Evolutionary conservation across 192 early-diverging fungal genomes (phyloP), one percentile per base, ranked within the genome.

Genomic region (Linnemannia elongata): DNA sequence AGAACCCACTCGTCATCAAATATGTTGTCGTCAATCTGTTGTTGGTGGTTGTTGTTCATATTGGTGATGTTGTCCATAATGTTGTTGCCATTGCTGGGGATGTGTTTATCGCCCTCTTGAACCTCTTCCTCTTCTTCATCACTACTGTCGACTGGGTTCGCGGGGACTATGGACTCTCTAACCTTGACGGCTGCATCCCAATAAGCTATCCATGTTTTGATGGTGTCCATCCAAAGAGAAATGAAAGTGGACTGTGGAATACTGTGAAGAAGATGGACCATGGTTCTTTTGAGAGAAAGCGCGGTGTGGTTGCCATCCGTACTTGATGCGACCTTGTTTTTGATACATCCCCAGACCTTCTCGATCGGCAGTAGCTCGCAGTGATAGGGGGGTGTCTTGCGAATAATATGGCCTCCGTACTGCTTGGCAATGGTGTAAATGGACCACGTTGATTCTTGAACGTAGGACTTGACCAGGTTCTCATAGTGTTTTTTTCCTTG

Each of bases 301-400:
- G 72, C 0, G n/a, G 44, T 45, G 39, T 72, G 52, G 20, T 47
- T 41, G 0, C 44, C 72, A 15, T 36, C 30, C 2, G 72, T 57
- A 12, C 0, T 18, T 1, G 76, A 6, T 4, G 70, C 70, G 1
- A 79, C 70, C 70, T 42, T 72, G 49, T 79, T 69, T n/a, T 79
- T 79, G 52, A 72, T 69, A 30, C 71, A 36, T 1, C 20, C 70
- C 70, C 69, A 79, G 18, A 80, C 38, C 55, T 80, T 80, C 24
- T 73, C 78, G 38, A 80, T 73, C 10, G 78, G 71, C 20, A 66
- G 78, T 0, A 73, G 55, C 66, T 80, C 78, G 44, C 78, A 73
- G 45, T 73, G 77, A 22, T 57, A 78, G 1, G 69, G 69, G n/a
- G 77, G 69, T 9, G 77, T 78, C 77, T 72, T 70, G 24, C 35